Percentiles rank a stretch among this genome's conserved stretches.
phyloP scores from a whole-genome alignment of 2,329 filamentous ascomycete species.

The Tricladium varicosporioides region DNA sequence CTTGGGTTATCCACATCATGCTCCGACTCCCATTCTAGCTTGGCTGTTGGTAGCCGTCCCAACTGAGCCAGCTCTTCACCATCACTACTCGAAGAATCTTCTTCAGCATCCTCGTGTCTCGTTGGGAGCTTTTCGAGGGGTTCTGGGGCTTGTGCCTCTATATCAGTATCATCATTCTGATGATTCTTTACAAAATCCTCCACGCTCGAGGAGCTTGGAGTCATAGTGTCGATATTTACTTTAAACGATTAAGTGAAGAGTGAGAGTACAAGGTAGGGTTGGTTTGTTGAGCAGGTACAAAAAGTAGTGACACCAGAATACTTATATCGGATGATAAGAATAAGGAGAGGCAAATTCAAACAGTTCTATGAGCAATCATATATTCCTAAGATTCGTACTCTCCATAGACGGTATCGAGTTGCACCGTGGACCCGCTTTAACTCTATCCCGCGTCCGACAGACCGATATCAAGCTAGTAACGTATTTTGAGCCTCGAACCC shows the following conservation, averaged over 20 bases:
- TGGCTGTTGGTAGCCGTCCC: not conserved
- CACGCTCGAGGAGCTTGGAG: not conserved
- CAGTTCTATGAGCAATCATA: not conserved
- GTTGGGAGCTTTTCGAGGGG: not conserved
- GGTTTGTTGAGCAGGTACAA: not conserved
- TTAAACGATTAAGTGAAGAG: not conserved
- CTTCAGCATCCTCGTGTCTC: not conserved
- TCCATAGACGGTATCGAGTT: not conserved
- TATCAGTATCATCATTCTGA: not conserved
- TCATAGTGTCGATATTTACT: not conserved
- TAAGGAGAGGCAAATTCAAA: too few relatives aligned
- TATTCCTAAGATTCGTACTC: not conserved
- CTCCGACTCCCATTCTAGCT: conserved; percentile 25
- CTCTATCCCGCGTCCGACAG: not conserved
- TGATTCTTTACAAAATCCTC: not conserved
- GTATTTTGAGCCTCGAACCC: not conserved
- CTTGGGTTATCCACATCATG: conserved; percentile 24
- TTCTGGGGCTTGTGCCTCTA: conserved; percentile 2
- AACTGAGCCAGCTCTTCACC: not conserved
- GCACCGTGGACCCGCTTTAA: not conserved
- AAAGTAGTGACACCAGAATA: too few relatives aligned
- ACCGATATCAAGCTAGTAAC: not conserved
- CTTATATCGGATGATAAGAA: too few relatives aligned
- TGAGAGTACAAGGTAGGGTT: not conserved
- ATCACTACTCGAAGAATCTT: not conserved